These are phyloP conservation scores for Chaetothyriales sp. DNA, from an alignment of 2,329 filamentous ascomycete genomes.

Conservation along the genomic window DNA sequence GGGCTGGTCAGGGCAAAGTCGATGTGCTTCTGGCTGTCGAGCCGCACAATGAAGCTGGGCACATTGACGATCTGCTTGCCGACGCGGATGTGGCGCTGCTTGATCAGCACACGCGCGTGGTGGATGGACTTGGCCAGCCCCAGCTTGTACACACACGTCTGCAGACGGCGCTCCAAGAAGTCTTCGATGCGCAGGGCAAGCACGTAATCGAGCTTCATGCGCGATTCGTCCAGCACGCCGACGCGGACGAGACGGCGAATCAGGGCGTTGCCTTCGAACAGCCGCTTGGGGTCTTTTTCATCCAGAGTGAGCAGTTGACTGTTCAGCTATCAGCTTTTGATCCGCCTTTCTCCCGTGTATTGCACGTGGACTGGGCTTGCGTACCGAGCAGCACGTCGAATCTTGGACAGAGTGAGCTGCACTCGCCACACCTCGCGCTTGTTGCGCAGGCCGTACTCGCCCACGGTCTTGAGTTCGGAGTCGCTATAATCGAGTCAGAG, in stretches of 20 bases:
- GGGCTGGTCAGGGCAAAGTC: slow-evolving; percentile 96
- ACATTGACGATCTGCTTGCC: slow-evolving; percentile 99
- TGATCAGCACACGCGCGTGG: slow-evolving; percentile 99
- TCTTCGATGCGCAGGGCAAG: slow-evolving; percentile 98
- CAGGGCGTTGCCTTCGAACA: slow-evolving; percentile 99
- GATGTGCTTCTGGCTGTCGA: slow-evolving; percentile 99
- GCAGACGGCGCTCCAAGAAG: slow-evolving; percentile 98
- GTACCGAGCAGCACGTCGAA: slow-evolving; percentile 99
- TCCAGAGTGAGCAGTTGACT: slow-evolving; percentile 99
- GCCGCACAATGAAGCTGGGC: slow-evolving; percentile 96
- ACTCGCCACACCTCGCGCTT: slow-evolving; percentile 99
- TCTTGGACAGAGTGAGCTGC: slow-evolving; percentile 98
- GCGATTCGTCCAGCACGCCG: slow-evolving; percentile 98
- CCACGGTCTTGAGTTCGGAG: slow-evolving; percentile 98
- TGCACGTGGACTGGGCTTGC: slow-evolving; percentile 21
- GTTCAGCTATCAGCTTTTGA: slow-evolving; percentile 10
- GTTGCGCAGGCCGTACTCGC: slow-evolving; percentile 99
- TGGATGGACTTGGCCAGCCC: slow-evolving; percentile 99
- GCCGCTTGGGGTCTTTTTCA: slow-evolving; percentile 99
- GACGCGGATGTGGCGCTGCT: slow-evolving; percentile 97
- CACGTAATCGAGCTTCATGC: slow-evolving; percentile 99
- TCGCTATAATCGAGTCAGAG: slow-evolving; percentile 72
- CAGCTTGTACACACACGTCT: slow-evolving; percentile 99
- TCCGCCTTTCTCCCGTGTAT: slow-evolving; percentile 7
- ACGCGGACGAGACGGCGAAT: slow-evolving; percentile 99